Conservation (phyloP, 495 filamentous ascomycete species). For the Hypoxylon rickii region DNA sequence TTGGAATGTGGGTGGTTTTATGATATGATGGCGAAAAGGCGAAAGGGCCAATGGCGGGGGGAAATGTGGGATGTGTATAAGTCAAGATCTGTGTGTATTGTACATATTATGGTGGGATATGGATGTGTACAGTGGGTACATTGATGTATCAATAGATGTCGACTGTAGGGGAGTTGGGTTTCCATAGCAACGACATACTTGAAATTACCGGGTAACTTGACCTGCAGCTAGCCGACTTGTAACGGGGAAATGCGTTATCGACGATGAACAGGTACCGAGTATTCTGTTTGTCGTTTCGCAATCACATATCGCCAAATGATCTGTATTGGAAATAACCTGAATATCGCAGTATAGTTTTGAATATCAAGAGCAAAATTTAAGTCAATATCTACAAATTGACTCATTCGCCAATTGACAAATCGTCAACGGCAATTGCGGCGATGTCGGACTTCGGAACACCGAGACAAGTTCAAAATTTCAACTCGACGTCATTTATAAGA, state of each 20-base stretch:
- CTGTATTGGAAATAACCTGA: no score
- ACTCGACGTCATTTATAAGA: conserved; percentile 31
- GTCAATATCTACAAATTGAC: no score
- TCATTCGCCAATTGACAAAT: conserved; percentile 2
- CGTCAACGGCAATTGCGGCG: conserved; percentile 12
- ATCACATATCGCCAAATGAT: no score
- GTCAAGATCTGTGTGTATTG: background rate
- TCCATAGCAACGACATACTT: conserved; percentile 29
- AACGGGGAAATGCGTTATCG: no score
- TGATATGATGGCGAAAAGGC: conserved; percentile 17
- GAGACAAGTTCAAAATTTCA: conserved; percentile 12
- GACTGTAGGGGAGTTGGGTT: conserved; percentile 23
- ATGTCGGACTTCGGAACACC: conserved; percentile 34
- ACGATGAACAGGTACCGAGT: no score
- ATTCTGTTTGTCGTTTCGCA: background rate
- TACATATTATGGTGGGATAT: background rate
- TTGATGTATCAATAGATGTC: no score
- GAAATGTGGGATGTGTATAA: conserved; percentile 10
- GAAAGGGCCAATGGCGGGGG: conserved; percentile 19
- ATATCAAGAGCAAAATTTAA: no score
- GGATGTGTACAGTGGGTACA: no score
- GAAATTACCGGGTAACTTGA: no score
- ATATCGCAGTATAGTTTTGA: no score
- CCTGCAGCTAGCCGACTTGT: background rate
- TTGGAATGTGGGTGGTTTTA: conserved; percentile 33